Evolutionary conservation across 1,284 basidiomycete genomes (phyloP), one percentile per base, ranked within the genome.

Genomic region (Apiotrichum laibachii): DNA sequence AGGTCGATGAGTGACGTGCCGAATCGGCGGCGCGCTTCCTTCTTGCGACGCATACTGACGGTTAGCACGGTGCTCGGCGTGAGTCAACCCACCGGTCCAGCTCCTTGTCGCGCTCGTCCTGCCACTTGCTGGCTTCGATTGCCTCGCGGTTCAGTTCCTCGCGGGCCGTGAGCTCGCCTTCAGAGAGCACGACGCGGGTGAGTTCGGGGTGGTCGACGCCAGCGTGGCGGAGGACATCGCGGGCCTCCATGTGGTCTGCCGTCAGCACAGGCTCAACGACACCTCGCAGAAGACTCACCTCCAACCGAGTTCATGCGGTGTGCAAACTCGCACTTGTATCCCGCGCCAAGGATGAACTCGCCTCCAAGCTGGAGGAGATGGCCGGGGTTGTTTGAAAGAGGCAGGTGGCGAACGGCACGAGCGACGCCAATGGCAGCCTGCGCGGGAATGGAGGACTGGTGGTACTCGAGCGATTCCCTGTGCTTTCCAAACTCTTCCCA

Each of bases 261-360:
- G 53, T 61, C 31, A 58, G 56, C 21, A 35, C 5, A 13, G 6
- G 2, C 19, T 16, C 34, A 18, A 45, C 13, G 19, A 2, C 35
- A 43, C 39, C 31, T 2, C 8, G 39, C 39, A 59, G 73, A 76
- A 31, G 26, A 9, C 66, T 53, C 72, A 73, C 18, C 67, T n/a
- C 69, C 69, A 13, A 68, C 72, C 43, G 63, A 50, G 12, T 69
- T 74, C 78, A 79, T 79, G 16, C 77, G 67, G 56, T 79, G 77
- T 2, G 77, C 76, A 59, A 78, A 79, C 7, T 72, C 68, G 60
- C 72, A 75, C n/a, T 63, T 65, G 54, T 65, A 70, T 1, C 71
- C 69, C 1, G 72, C 68, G 0, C 60, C 60, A 11, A 78, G 61
- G 33, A 77, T 65, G 59, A 77, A 78, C 57, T 79, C 77, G 37